A percentile compares a stretch with the other conserved stretches of the same genome.
These are phyloP conservation scores for Avena insularis DNA, from an alignment of 176 grass and related monocot genomes.

Conservation along the genomic window DNA sequence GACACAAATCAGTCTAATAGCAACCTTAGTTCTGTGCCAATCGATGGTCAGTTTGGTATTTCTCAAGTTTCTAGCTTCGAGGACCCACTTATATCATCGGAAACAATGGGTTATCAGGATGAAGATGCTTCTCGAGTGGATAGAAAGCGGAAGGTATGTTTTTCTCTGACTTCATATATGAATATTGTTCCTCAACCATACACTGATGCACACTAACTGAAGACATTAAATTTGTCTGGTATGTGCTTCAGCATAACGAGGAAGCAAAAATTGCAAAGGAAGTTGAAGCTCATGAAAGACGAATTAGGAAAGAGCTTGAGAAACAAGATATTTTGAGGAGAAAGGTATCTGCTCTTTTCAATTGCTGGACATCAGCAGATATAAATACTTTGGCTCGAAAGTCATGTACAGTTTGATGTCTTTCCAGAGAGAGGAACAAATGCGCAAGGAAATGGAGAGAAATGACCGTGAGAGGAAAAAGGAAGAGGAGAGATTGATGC, in stretches of 20 bases:
- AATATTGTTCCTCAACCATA: slow-evolving; percentile 35
- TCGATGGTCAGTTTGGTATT: slow-evolving; percentile 66
- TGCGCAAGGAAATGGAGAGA: slow-evolving; percentile 94
- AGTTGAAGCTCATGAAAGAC: slow-evolving; percentile 95
- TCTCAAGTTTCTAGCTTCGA: slow-evolving; percentile 67
- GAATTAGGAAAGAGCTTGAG: slow-evolving; percentile 96
- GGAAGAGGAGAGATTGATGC: slow-evolving; percentile 88
- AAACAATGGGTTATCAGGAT: slow-evolving; percentile 68
- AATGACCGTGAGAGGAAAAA: slow-evolving; percentile 95
- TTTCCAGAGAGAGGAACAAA: slow-evolving; percentile 86
- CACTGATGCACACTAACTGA: slow-evolving; percentile 1
- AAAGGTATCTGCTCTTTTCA: slow-evolving; percentile 66
- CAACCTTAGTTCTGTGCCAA: slow-evolving; percentile 58
- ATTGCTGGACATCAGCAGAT: slow-evolving; percentile 36
- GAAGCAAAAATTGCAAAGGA: slow-evolving; percentile 99
- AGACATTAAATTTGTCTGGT: slow-evolving; percentile 34
- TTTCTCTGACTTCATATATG: slow-evolving; percentile 27
- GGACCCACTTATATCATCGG: slow-evolving; percentile 69
- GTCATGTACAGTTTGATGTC: slow-evolving; percentile 37
- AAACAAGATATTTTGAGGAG: slow-evolving; percentile 92
- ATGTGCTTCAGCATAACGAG: slow-evolving; percentile 65
- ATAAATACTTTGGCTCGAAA: slow-evolving; percentile 6
- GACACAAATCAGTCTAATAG: slow-evolving; percentile 58
- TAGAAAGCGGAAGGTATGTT: slow-evolving; percentile 84
- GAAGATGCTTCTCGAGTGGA: slow-evolving; percentile 76